Conservation (phyloP, 164 flowering plant genomes). For the Houttuynia cordata region DNA sequence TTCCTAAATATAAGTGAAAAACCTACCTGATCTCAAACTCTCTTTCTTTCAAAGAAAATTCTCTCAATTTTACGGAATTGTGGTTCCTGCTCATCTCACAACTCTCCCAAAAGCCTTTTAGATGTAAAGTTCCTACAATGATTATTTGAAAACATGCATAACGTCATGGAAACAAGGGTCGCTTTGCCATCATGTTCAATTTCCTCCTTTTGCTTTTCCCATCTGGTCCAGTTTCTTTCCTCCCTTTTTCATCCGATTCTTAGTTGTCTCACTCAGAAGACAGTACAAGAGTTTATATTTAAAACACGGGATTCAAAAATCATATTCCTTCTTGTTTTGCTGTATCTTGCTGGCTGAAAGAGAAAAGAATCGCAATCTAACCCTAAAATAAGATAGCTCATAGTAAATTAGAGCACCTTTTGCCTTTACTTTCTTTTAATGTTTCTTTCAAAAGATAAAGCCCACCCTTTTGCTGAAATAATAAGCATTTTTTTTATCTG, state of each 20-base stretch:
- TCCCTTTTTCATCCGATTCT: neutral
- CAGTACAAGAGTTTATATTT: neutral
- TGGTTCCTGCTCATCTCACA: too few species aligned
- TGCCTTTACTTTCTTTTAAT: neutral
- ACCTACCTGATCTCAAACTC: too few species aligned
- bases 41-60: too few species aligned
- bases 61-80: too few species aligned
- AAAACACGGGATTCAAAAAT: neutral
- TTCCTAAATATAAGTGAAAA: too few species aligned
- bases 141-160: neutral
- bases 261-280: neutral
- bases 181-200: neutral
- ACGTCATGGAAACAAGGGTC: neutral
- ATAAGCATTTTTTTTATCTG: neutral
- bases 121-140: too few species aligned
- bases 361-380: neutral
- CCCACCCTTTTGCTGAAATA: neutral
- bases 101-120: neutral
- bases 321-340: neutral
- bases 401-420: neutral
- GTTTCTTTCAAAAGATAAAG: neutral
- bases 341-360: neutral
- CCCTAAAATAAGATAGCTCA: neutral
- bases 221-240: neutral
- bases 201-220: neutral